phyloP scores from a whole-genome alignment of 148 eudicot species.

The Vaccinium vitisidaea region DNA sequence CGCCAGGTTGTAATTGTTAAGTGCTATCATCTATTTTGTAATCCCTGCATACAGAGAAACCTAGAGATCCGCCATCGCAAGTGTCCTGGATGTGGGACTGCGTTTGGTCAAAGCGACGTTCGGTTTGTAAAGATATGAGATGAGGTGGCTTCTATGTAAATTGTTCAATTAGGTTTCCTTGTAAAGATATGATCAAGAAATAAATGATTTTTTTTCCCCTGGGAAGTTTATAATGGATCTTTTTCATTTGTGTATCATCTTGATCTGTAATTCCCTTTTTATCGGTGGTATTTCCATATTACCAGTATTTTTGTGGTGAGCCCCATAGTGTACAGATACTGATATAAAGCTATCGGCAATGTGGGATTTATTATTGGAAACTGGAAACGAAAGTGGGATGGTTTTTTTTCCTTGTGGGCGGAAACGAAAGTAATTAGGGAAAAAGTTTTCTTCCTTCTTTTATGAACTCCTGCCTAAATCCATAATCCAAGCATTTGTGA shows the following conservation, averaged over 20 bases:
- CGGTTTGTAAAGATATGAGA: constrained; percentile 80
- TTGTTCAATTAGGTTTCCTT: constrained; percentile 9
- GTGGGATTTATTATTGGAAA: no score
- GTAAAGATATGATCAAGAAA: neutral
- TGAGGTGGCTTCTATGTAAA: constrained; percentile 15
- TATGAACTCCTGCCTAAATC: neutral
- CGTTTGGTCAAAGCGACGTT: constrained; percentile 95
- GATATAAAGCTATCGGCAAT: neutral
- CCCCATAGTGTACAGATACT: neutral
- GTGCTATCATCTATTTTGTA: constrained; percentile 96
- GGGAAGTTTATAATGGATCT: neutral
- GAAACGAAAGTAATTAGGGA: no score
- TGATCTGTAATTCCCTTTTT: neutral
- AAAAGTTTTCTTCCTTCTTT: neutral
- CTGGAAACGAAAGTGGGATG: no score
- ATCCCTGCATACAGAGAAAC: constrained; percentile 90
- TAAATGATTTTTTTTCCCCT: neutral
- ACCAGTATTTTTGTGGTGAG: neutral
- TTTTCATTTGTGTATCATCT: neutral
- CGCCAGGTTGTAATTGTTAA: constrained; percentile 85
- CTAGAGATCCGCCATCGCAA: constrained; percentile 90
- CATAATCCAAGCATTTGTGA: neutral
- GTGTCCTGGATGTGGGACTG: constrained; percentile 94
- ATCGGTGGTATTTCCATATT: neutral
- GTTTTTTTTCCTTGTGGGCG: no score